Conservation (phyloP, 768 basidiomycete genomes). For the Lanmaoa rubissima region DNA sequence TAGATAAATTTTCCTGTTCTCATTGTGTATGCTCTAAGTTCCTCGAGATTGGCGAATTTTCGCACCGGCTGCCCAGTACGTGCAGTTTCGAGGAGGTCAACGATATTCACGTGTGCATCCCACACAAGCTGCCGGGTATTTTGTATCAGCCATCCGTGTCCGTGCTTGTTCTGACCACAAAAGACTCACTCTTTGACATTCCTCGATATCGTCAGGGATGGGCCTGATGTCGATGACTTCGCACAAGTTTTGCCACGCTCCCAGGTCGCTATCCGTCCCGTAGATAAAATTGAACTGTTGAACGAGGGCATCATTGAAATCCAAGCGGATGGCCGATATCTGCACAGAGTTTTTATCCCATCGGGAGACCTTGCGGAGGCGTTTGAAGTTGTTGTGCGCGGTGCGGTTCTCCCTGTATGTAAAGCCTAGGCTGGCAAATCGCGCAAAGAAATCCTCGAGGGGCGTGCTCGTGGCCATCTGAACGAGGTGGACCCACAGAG, state of each 20-base stretch:
- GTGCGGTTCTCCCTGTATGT: slow-evolving; percentile 10
- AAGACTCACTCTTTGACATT: slow-evolving; percentile 17
- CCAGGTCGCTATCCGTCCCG: slow-evolving; percentile 18
- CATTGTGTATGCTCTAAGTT: slow-evolving; percentile 29
- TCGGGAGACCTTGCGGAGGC: slow-evolving; percentile 3
- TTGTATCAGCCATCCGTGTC: neutral
- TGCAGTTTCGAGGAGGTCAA: slow-evolving; percentile 30
- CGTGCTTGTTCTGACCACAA: neutral
- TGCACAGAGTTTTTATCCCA: neutral
- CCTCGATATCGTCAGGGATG: slow-evolving; percentile 15
- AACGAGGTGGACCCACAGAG: neutral
- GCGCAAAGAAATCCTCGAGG: slow-evolving; percentile 27
- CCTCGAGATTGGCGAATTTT: slow-evolving; percentile 23
- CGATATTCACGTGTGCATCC: slow-evolving; percentile 34
- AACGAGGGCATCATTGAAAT: slow-evolving; percentile 21
- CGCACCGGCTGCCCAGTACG: slow-evolving; percentile 17
- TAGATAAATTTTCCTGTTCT: slow-evolving; percentile 25
- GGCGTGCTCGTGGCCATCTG: slow-evolving; percentile 14
- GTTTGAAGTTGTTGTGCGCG: slow-evolving; percentile 22
- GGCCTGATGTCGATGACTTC: slow-evolving; percentile 20
- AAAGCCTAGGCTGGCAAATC: slow-evolving; percentile 16
- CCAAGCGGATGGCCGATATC: neutral
- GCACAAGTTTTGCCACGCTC: slow-evolving; percentile 29
- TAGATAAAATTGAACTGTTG: slow-evolving; percentile 26
- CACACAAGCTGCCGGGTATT: slow-evolving; percentile 16